A percentile compares a stretch with the other conserved stretches of the same genome.
phyloP scores from a whole-genome alignment of 495 filamentous ascomycete genomes.

The Bathelium albidoporum region DNA sequence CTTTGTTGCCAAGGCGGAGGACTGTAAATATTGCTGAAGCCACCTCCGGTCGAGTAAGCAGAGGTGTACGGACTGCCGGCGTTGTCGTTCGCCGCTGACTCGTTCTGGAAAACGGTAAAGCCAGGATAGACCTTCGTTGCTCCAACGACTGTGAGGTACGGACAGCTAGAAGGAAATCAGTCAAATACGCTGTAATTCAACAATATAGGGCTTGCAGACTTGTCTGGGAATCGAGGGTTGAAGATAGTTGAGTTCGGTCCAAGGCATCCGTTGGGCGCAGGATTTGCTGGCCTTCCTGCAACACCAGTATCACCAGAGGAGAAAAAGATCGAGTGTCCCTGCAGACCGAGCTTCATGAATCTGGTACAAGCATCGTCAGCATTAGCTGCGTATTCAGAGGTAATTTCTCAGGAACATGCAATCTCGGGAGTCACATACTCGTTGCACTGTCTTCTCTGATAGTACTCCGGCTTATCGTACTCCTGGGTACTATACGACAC shows the following conservation, averaged over 20 bases:
- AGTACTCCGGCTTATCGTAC: constrained; percentile 13
- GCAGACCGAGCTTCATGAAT: constrained; percentile 55
- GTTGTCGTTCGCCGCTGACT: constrained; percentile 4
- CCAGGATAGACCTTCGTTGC: constrained; percentile 19
- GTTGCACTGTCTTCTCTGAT: constrained; percentile 17
- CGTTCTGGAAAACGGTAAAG: constrained; percentile 11
- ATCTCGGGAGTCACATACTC: constrained; percentile 3
- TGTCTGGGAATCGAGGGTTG: background rate
- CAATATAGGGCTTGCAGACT: background rate
- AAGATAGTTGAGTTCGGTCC: background rate
- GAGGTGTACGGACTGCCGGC: background rate
- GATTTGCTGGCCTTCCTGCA: constrained; percentile 10
- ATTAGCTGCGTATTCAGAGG: background rate
- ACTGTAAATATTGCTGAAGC: constrained; percentile 59
- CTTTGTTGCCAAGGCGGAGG: constrained; percentile 47
- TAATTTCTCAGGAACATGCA: background rate
- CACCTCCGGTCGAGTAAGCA: constrained; percentile 19
- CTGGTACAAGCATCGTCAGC: background rate
- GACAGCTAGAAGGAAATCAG: constrained; percentile 1
- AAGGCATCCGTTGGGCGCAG: constrained; percentile 12
- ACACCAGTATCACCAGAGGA: constrained; percentile 55
- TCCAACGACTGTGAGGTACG: constrained; percentile 11
- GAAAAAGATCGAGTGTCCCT: constrained; percentile 51
- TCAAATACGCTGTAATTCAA: background rate
- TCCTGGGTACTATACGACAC: constrained; percentile 18